Percentiles rank a stretch among this genome's conserved stretches.
These are phyloP conservation scores for Eragrostis curvula DNA, from an alignment of 176 grass and related monocot species.

Conservation along the genomic window DNA sequence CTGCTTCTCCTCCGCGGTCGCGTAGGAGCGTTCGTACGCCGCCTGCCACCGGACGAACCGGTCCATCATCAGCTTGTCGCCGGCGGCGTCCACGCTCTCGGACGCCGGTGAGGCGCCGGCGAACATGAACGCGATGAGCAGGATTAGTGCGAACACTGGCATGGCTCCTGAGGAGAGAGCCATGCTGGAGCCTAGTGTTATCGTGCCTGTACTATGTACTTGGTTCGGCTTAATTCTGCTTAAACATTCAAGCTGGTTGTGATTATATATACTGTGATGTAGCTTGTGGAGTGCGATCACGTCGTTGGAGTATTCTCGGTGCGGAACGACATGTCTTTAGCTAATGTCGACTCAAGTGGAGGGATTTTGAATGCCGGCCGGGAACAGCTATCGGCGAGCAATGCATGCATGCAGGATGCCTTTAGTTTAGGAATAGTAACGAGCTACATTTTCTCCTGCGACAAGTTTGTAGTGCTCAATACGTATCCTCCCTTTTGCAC, in stretches of 20 bases:
- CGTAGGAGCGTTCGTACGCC: slow-evolving; percentile 31
- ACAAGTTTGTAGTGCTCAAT: neutral
- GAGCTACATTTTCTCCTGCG: neutral
- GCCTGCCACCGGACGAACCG: slow-evolving; percentile 45
- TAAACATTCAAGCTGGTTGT: neutral
- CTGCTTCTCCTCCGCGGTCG: slow-evolving; percentile 20
- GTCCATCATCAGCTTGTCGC: slow-evolving; percentile 42
- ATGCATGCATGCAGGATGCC: neutral
- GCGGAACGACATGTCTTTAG: neutral
- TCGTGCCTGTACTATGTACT: neutral
- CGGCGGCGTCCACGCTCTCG: neutral
- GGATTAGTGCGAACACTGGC: neutral
- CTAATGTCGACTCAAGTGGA: neutral
- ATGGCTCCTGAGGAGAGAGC: slow-evolving; percentile 3
- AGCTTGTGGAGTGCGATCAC: neutral
- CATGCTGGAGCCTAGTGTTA: neutral
- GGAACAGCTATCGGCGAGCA: neutral
- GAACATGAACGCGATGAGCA: neutral
- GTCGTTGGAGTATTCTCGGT: neutral
- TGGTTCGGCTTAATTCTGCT: neutral
- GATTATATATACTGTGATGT: neutral
- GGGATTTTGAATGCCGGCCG: neutral
- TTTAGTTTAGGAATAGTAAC: neutral
- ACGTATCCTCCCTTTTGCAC: neutral
- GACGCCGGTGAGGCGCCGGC: neutral